Percentiles rank a stretch among this genome's conserved stretches.
phyloP scores from a whole-genome alignment of 106 monocot genomes.

The Chionographis japonica region DNA sequence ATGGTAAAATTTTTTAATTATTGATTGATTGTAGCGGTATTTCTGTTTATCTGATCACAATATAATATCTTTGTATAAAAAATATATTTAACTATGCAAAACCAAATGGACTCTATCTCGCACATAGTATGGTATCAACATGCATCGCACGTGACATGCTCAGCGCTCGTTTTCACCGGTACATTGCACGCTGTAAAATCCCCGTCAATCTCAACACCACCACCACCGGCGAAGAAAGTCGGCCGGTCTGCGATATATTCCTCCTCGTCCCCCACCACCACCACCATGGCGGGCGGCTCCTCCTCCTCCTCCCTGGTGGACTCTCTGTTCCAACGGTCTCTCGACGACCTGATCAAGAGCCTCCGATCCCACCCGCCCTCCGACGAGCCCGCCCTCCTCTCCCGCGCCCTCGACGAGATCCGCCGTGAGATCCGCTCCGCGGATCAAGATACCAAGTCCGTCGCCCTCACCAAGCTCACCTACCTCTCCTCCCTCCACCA shows the following conservation, averaged over 20 bases:
- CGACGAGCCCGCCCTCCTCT: conserved; percentile 28
- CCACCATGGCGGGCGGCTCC: conserved; percentile 15
- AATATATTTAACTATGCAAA: too few species aligned
- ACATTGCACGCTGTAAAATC: too few species aligned
- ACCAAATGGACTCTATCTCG: too few species aligned
- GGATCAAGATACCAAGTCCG: conserved; percentile 48
- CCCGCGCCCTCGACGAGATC: conserved; percentile 54
- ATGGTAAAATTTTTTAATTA: too few species aligned
- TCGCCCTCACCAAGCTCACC: conserved; percentile 79
- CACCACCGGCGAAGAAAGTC: not conserved
- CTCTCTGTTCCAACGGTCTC: conserved; percentile 75
- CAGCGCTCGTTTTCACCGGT: too few species aligned
- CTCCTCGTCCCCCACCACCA: not conserved
- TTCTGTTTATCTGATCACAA: too few species aligned
- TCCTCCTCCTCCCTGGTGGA: conserved; percentile 48
- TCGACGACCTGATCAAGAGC: conserved; percentile 71
- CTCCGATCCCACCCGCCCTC: conserved; percentile 49
- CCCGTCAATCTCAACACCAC: not conserved
- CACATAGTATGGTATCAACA: too few species aligned
- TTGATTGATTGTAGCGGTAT: too few species aligned
- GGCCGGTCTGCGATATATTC: not conserved
- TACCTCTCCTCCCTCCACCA: conserved; percentile 77
- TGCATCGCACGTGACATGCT: too few species aligned
- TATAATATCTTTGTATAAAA: too few species aligned
- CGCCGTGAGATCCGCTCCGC: conserved; percentile 82